Evolutionary conservation across 495 filamentous ascomycete genomes (phyloP).

Genomic region (Thermochaetoides thermophila): DNA sequence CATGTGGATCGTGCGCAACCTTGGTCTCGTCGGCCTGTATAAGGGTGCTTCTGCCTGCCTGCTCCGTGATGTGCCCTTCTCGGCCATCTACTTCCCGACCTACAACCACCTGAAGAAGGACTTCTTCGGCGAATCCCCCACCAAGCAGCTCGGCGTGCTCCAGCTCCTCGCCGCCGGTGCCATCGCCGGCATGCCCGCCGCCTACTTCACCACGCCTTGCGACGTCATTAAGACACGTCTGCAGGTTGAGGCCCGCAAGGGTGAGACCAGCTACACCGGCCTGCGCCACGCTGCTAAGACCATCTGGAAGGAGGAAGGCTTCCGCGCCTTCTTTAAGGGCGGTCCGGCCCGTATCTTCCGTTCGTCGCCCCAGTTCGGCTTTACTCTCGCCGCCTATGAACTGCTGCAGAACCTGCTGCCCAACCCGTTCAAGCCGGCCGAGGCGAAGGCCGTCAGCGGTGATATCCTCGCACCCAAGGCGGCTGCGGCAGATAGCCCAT

Average conservation of each 20-base stretch:
- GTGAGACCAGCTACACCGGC: slow-evolving; percentile 70
- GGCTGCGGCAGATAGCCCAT: slow-evolving; percentile 49
- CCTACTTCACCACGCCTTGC: slow-evolving; percentile 92
- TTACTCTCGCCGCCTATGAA: slow-evolving; percentile 90
- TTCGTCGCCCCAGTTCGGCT: slow-evolving; percentile 93
- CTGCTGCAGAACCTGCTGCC: slow-evolving; percentile 73
- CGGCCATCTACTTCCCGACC: slow-evolving; percentile 95
- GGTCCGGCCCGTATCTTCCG: slow-evolving; percentile 87
- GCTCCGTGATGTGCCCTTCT: slow-evolving; percentile 92
- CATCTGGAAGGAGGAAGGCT: slow-evolving; percentile 79
- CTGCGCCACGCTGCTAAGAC: slow-evolving; percentile 76
- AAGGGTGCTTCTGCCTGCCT: slow-evolving; percentile 95
- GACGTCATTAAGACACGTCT: slow-evolving; percentile 98
- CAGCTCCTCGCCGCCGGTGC: slow-evolving; percentile 92
- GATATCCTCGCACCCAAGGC: slow-evolving; percentile 27
- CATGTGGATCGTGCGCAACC: slow-evolving; percentile 91
- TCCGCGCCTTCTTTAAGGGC: slow-evolving; percentile 95
- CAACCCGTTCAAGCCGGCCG: slow-evolving; percentile 47
- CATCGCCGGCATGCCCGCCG: slow-evolving; percentile 96
- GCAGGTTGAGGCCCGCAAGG: slow-evolving; percentile 93
- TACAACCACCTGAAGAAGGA: slow-evolving; percentile 91
- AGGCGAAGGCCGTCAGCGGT: slow-evolving; percentile 25
- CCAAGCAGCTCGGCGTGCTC: slow-evolving; percentile 78
- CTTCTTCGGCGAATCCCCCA: slow-evolving; percentile 78
- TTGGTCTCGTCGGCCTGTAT: slow-evolving; percentile 91